Evolutionary conservation across 164 flowering plant genomes (phyloP), one percentile per base, ranked within the genome.

Genomic region (Nymphaea colorata): DNA sequence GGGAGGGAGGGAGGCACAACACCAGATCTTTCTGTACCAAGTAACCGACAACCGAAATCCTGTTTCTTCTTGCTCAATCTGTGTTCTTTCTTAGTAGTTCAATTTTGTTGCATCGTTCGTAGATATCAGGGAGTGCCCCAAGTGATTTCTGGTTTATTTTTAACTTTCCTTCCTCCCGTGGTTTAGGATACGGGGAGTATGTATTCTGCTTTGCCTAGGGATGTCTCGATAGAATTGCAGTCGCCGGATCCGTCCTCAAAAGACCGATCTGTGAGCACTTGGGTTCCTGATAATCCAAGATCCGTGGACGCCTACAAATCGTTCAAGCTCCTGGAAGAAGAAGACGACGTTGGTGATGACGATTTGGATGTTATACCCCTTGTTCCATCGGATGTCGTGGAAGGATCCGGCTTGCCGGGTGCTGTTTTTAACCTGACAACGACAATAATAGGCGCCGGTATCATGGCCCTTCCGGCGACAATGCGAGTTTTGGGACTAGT

Each of bases 401-500:
- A 71, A 15, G 87, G 85, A 51, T 87, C 96, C 3, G 90, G 91
- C 60, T 53, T 90, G 10, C 68, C 81, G 0, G 91, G 98, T 47
- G 99, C 99, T 0, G 91, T 95, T 47, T 95, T 95, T 68, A 95
- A 95, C 51, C 88, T 95, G 47, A 75, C 96, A 4, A 95, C 99
- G 0, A 73, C 98, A 4, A 82, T 95, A 16, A 83, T 92, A 62
- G 98, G 99, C 6, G 99, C 96, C n/a, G 99, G 99, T 15, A 85
- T 95, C 59, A 95, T 95, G 99, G 98, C 99, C 53, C 79, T 95
- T 61, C 99, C 99, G 4, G 99, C 99, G 42, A 80, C 97, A 45
- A 92, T 92, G 99, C 88, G 89, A 70, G 95, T 92, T 53, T 77
- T 95, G n/a, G 99, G 99, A 5, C 18, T 95, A 65, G 77, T 79